Evolutionary conservation across 1,284 basidiomycete species (phyloP).

Genomic region (Phlebopus sp.): DNA sequence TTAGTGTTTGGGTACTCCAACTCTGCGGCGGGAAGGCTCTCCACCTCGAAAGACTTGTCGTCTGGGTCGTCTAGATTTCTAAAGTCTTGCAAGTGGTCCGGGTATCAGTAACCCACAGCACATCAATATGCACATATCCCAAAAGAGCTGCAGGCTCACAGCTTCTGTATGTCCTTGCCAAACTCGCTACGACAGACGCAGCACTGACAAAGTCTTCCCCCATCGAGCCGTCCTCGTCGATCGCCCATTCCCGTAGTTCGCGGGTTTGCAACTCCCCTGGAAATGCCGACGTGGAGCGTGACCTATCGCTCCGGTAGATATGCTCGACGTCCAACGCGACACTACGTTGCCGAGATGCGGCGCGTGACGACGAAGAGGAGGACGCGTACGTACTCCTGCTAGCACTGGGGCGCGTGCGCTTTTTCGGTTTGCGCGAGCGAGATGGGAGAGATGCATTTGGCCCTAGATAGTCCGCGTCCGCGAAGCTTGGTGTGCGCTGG

Average conservation of each 20-base stretch:
- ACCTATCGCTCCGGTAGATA: constrained; percentile 31
- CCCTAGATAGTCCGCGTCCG: neutral
- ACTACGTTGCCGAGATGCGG: constrained; percentile 23
- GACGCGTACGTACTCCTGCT: constrained; percentile 10
- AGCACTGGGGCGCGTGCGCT: constrained; percentile 13
- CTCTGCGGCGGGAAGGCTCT: constrained; percentile 55
- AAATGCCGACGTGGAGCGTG: constrained; percentile 35
- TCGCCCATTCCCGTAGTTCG: constrained; percentile 43
- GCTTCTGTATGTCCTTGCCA: constrained; percentile 63
- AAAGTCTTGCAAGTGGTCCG: constrained; percentile 48
- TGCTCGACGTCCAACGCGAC: constrained; percentile 25
- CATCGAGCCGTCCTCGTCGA: constrained; percentile 48
- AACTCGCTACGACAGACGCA: constrained; percentile 52
- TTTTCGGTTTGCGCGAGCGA: constrained; percentile 16
- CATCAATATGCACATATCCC: neutral
- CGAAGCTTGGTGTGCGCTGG: constrained; percentile 16
- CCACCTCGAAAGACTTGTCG: constrained; percentile 61
- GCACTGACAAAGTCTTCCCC: constrained; percentile 55
- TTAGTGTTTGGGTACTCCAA: constrained; percentile 70
- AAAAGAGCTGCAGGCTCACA: constrained; percentile 44
- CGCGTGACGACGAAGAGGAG: constrained; percentile 23
- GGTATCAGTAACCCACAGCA: neutral
- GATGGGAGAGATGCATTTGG: too few species aligned
- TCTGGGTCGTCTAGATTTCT: constrained; percentile 54
- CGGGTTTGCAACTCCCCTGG: neutral